These are phyloP conservation scores for Eimeria acervulina DNA, from an alignment of 169 alveolate species.

Conservation along the genomic window DNA sequence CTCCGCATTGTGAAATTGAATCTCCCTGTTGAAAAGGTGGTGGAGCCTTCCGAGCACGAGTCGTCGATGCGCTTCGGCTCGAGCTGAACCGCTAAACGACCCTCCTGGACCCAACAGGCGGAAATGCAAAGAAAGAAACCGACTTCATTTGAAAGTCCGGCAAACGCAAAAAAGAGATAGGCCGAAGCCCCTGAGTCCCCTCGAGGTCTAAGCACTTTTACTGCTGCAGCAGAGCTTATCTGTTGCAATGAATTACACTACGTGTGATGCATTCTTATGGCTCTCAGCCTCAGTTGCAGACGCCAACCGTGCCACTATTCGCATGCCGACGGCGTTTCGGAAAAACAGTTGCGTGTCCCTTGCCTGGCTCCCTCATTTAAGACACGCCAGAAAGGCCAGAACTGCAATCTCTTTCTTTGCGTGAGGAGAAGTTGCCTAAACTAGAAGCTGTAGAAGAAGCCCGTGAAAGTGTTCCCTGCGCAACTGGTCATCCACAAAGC, in stretches of 20 bases:
- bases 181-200: background rate
- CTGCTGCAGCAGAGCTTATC: background rate
- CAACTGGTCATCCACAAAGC: background rate
- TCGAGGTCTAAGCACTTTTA: too few relatives aligned
- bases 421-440: background rate
- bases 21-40: background rate
- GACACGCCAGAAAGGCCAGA: background rate
- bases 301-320: background rate
- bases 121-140: background rate
- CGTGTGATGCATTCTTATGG: background rate
- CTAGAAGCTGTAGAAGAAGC: background rate
- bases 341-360: background rate
- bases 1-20: slow-evolving; percentile 34
- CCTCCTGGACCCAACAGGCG: slow-evolving; percentile 30
- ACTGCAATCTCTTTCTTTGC: background rate
- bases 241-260: background rate
- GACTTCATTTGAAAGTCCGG: slow-evolving; percentile 30
- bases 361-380: background rate
- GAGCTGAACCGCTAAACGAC: background rate
- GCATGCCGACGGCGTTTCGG: background rate
- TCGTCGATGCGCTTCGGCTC: background rate
- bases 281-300: background rate
- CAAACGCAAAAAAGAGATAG: background rate
- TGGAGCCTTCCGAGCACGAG: too few relatives aligned
- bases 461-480: background rate